Percentiles rank a stretch among this genome's conserved stretches.
Evolutionary conservation across 768 basidiomycete species (phyloP).

Genomic region (Antrodiella citrinella): DNA sequence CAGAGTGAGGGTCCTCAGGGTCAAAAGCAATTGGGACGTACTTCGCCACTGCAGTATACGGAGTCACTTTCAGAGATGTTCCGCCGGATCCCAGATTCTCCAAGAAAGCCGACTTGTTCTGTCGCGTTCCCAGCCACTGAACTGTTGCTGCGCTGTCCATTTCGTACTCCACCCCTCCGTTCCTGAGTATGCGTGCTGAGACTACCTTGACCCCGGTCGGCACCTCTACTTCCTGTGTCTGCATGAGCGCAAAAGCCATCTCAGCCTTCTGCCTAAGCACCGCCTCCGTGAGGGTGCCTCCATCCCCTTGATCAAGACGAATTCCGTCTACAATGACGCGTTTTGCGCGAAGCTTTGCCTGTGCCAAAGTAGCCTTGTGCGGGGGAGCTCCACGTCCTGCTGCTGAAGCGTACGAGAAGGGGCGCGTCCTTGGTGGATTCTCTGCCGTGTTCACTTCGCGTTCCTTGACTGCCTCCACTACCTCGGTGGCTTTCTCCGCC

Average conservation of each 20-base stretch:
- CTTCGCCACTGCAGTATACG: no score
- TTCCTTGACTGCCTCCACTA: not conserved
- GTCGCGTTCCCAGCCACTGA: conserved; percentile 16
- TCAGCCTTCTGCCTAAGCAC: conserved; percentile 12
- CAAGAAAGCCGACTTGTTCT: no score
- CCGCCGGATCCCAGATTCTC: no score
- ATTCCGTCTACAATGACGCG: not conserved
- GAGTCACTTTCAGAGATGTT: no score
- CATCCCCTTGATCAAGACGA: not conserved
- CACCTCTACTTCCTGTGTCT: not conserved
- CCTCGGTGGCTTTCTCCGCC: not conserved
- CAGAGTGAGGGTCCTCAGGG: not conserved
- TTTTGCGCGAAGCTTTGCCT: not conserved
- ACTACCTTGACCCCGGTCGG: not conserved
- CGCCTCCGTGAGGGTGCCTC: conserved; percentile 5
- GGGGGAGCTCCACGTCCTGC: not conserved
- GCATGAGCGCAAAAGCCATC: conserved; percentile 11
- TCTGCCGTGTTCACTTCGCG: not conserved
- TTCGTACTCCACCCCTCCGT: conserved; percentile 13
- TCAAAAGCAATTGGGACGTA: conserved; percentile 17
- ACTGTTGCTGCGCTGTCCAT: conserved; percentile 8
- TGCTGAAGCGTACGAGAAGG: not conserved
- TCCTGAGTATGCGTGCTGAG: not conserved
- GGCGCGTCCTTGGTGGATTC: not conserved
- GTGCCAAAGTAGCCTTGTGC: not conserved